These are phyloP conservation scores for Cercospora citrullina DNA, from an alignment of 2,329 filamentous ascomycete genomes.

Conservation along the genomic window DNA sequence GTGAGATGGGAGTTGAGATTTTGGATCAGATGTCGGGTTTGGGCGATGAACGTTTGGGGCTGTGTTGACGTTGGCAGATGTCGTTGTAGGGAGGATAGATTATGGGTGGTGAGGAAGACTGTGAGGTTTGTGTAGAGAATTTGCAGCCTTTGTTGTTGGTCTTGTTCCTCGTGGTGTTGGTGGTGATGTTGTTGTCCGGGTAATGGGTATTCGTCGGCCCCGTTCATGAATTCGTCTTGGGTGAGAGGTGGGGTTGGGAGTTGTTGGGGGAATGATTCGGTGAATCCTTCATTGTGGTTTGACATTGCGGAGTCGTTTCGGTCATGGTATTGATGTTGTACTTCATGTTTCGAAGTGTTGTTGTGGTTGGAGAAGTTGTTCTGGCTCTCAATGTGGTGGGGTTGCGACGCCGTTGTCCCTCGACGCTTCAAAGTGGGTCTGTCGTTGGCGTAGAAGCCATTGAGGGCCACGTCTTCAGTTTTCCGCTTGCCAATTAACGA, in stretches of 20 bases:
- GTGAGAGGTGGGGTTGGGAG: slow-evolving; percentile 3
- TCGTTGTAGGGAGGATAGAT: neutral
- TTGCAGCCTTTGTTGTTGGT: neutral
- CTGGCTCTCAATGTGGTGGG: neutral
- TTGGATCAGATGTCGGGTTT: neutral
- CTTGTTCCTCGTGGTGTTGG: neutral
- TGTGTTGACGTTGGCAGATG: neutral
- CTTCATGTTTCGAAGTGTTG: neutral
- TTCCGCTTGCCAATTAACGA: slow-evolving; percentile 5
- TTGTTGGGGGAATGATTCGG: neutral
- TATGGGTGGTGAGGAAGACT: neutral
- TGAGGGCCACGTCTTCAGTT: slow-evolving; percentile 4
- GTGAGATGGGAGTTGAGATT: neutral
- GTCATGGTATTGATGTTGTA: neutral
- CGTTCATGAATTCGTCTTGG: slow-evolving; percentile 11
- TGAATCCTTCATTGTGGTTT: neutral
- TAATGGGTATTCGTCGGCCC: neutral
- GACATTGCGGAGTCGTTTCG: slow-evolving; percentile 5
- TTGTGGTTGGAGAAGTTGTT: neutral
- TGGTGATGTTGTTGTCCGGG: neutral
- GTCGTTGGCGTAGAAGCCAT: slow-evolving; percentile 10
- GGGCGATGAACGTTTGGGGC: neutral
- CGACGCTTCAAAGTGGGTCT: slow-evolving; percentile 11
- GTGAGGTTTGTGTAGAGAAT: neutral
- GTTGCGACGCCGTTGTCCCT: slow-evolving; percentile 1